Conservation (phyloP, 495 filamentous ascomycete species). For the Glutinoglossum americanum region DNA sequence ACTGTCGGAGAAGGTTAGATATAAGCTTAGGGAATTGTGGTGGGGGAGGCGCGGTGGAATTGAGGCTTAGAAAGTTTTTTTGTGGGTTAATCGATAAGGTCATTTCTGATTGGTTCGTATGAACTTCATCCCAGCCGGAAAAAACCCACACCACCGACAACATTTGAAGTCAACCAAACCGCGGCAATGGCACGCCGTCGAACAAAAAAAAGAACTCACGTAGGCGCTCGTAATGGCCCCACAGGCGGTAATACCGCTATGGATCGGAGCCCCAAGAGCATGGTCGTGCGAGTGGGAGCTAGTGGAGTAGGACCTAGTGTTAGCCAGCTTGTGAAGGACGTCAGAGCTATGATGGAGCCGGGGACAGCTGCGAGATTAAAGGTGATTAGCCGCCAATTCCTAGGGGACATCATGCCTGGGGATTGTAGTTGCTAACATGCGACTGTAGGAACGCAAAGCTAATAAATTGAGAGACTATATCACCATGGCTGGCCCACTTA, state of each 20-base stretch:
- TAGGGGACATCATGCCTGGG: not conserved
- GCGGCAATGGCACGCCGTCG: constrained; percentile 53
- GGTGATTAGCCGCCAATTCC: constrained; percentile 15
- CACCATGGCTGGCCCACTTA: constrained; percentile 84
- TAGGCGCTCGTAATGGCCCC: constrained; percentile 41
- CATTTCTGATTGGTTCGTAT: not conserved
- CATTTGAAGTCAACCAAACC: not conserved
- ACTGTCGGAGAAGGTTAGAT: not conserved
- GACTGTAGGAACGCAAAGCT: constrained; percentile 51
- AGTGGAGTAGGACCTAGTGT: constrained; percentile 82
- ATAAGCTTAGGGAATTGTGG: not conserved
- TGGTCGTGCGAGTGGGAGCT: constrained; percentile 95
- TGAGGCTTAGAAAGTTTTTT: not conserved
- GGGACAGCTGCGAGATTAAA: constrained; percentile 69
- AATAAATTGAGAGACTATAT: constrained; percentile 87
- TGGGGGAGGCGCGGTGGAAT: not conserved
- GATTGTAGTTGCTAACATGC: constrained; percentile 1
- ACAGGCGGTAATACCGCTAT: constrained; percentile 23
- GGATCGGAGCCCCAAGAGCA: constrained; percentile 61
- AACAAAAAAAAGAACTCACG: constrained; percentile 78
- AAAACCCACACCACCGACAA: not conserved
- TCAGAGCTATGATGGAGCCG: constrained; percentile 85
- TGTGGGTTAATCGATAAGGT: constrained; percentile 1
- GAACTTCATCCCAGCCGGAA: not conserved
- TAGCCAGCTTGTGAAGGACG: constrained; percentile 78